Evolutionary conservation across 345 rosid species (phyloP), one percentile per base, ranked within the genome.

Genomic region (Turnera subulata): DNA sequence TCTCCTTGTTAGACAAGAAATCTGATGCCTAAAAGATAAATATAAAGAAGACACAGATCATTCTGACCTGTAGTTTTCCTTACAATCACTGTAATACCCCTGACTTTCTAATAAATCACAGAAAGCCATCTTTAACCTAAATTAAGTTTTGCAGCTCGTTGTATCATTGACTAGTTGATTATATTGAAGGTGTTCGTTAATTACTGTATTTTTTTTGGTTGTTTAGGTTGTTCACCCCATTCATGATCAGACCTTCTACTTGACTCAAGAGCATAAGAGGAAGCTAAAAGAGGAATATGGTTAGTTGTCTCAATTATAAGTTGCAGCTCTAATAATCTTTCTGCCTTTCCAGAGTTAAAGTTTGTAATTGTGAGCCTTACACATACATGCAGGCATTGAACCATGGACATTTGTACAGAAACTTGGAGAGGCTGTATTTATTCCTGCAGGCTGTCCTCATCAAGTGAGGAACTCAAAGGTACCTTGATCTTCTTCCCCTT

Each of bases 241-340:
- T n/a, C 84, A 81, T 61, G 97, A 89, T 70, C 90, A 86, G 61
- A 58, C 65, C 39, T 89, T 89, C 64, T 89, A 74, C 63, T 51
- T 89, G 69, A 67, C 79, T 6, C 48, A 33, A 18, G 81, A 76
- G 38, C 97, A 90, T 71, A 76, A 76, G 67, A 67, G 35, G 71
- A 83, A 60, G 75, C 86, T 86, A 23, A 90, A 86, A 75, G 79
- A 86, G 71, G 92, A 89, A 77, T 86, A 65, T 65, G 95, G 97
- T 89, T 17, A n/a, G 57, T 11, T 43, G 11, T 66, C 19, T 10
- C 15, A 21, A 42, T 44, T 23, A 23, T 50, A 42, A 12, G 12
- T 7, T 25, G 11, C 18, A 58, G 16, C 32, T 49, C 12, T 0
- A 13, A 3, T 42, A 13, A 47, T 43, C 18, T 11, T n/a, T n/a